Percentiles rank a stretch among this genome's conserved stretches.
Conservation (phyloP, 2,329 filamentous ascomycete genomes). For the Lachnellula cervina region DNA sequence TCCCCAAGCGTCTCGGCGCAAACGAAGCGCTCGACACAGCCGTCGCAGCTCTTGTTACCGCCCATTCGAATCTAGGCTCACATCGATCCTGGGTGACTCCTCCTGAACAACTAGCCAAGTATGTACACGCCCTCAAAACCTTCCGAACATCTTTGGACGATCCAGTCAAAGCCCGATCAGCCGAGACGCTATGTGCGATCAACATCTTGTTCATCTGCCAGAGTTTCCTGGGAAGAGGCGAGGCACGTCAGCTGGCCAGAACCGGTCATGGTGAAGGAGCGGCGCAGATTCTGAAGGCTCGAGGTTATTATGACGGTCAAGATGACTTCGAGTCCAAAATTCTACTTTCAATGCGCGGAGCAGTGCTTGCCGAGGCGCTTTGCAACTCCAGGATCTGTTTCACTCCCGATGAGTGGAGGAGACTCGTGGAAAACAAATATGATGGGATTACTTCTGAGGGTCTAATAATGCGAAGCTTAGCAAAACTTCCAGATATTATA, state of each 20-base stretch:
- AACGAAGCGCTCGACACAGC: slow-evolving; percentile 2
- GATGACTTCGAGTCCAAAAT: slow-evolving; percentile 34
- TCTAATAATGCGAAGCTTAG: slow-evolving; percentile 30
- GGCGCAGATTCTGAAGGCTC: slow-evolving; percentile 31
- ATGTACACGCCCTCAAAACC: not conserved
- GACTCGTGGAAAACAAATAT: slow-evolving; percentile 30
- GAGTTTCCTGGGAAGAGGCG: not conserved
- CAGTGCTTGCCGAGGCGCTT: slow-evolving; percentile 35
- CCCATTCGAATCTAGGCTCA: not conserved
- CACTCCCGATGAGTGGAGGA: slow-evolving; percentile 31
- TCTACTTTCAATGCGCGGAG: slow-evolving; percentile 32
- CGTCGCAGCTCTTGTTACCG: not conserved
- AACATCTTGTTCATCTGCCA: slow-evolving; percentile 33
- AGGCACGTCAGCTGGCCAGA: not conserved
- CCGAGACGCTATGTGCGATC: slow-evolving; percentile 35
- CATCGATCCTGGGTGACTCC: not conserved
- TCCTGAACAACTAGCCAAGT: not conserved
- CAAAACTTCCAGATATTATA: slow-evolving; percentile 31
- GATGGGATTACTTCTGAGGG: slow-evolving; percentile 29
- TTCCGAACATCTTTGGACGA: slow-evolving; percentile 29
- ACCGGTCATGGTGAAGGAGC: slow-evolving; percentile 21
- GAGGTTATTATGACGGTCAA: slow-evolving; percentile 28
- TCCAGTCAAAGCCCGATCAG: slow-evolving; percentile 27
- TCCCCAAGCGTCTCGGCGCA: not conserved
- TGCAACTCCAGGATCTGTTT: slow-evolving; percentile 33